Conservation (phyloP, 371 early-diverging fungal genomes). For the Lichtheimia corymbifera region DNA sequence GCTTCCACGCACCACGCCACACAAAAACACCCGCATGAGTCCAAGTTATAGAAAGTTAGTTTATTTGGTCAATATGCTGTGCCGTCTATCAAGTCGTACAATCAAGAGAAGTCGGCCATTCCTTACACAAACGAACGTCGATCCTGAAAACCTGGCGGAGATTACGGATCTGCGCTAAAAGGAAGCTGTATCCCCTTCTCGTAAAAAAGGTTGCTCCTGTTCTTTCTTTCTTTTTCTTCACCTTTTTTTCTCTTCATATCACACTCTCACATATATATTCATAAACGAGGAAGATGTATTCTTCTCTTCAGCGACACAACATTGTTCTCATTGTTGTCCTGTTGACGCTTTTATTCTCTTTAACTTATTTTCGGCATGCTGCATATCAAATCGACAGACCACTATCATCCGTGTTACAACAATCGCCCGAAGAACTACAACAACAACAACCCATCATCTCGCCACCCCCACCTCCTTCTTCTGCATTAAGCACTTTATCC, state of each 20-base stretch:
- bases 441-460: constrained; percentile 6
- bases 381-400: constrained; percentile 14
- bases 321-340: constrained; percentile 18
- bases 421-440: not conserved
- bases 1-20: too few species aligned
- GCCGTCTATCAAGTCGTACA: too few species aligned
- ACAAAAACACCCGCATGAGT: too few species aligned
- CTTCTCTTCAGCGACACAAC: constrained; percentile 20
- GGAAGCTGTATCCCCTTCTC: not conserved
- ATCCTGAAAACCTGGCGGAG: too few species aligned
- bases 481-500: not conserved
- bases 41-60: too few species aligned
- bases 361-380: constrained; percentile 19
- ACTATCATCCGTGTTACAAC: not conserved
- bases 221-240: constrained; percentile 7
- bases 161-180: not conserved
- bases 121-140: too few species aligned
- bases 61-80: too few species aligned
- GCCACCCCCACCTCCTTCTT: constrained; percentile 11
- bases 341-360: constrained; percentile 15
- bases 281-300: constrained; percentile 10
- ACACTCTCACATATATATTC: constrained; percentile 4
- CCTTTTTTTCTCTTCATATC: constrained; percentile 6
- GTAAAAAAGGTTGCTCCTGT: not conserved
- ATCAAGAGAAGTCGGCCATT: too few species aligned